Evolutionary conservation across 495 filamentous ascomycete genomes (phyloP), one percentile per base, ranked within the genome.

Genomic region (Peziza echinospora): DNA sequence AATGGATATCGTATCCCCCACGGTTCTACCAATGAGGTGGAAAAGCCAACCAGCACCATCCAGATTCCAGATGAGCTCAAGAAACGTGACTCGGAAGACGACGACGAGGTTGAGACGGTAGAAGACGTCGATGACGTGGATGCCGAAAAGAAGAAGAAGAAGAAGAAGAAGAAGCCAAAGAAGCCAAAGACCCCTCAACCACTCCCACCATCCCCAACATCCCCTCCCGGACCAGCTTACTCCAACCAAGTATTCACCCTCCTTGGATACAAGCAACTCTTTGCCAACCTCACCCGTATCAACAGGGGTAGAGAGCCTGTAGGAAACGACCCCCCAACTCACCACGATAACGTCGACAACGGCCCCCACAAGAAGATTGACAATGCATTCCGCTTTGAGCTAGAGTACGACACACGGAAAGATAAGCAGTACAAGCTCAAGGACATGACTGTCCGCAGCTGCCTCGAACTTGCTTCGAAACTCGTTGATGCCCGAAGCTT

Each of bases 171-270:
- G 39, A 67, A 72, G 42, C 66, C 71, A 9, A 74, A 77, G 54
- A 62, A 70, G 44, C 76, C 76, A 6, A 56, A 72, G 5, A 71
- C 87, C 51, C 16, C 25, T 26, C 64, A 65, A 42, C 89, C 89
- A 0, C 58, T 71, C 5, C 70, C 76, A 1, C 89, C 89, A 9
- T 75, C 84, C 1, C 73, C 76, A 53, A 69, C 72, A 3, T 59
- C 79, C 21, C 75, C 76, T 8, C 91, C 89, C 0, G 89, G 89
- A 1, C 89, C 89, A 0, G 91, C 83, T 3, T 96, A 99, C 61
- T 87, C 78, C 3, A 76, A 80, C 24, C 91, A 99, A 59, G 63
- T 82, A 0, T 66, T 93, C 21, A 78, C 81, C 0, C 64, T 80
- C 50, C 67, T 81, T 2, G 68, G 79, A 8, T 94, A 80, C 57